Base-by-base conservation (phyloP, 805 yeast genomes). In the Dipodascus albidus region DNA sequence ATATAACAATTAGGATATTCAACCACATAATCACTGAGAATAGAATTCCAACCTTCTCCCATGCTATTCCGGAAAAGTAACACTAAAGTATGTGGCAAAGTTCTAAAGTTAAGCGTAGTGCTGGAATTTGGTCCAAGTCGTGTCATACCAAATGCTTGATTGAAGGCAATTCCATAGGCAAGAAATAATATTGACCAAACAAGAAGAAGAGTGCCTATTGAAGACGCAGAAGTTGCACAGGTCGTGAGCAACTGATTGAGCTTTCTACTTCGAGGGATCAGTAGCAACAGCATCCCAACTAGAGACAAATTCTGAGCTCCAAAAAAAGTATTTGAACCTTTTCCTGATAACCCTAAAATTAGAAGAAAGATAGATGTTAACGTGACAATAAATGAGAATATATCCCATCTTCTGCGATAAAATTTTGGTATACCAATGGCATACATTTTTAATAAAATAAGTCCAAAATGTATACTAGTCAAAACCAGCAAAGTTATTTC, bases 21-120 rank as follows among this genome's bases (percentile, higher is more conserved):
- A 2, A 90, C 65, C 0, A 82, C 74, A 62, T 79, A 83, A 66
- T 91, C 98, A 47, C 74, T 74, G 93, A 93, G 83, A 33, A 87
- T 77, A 61, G 85, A 80, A 64, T 91, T 91, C 99, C 99, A 91
- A 1, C 95, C 96, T 69, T 91, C 98, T 3, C 96, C 99, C 67
- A 90, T 88, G 70, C 95, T 85, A 73, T 83, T 80, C 56, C 88
- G 77, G 70, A 91, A 91, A 19, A 91, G 69, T 48, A 90, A 65
- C 50, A 91, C 77, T 62, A 91, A 66, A 0, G 96, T 77, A 60
- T 87, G 89, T 0, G 95, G 86, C 1, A 91, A 89, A 0, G 96
- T 85, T 55, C 99, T 72, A 58, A 88, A 76, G 61, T 93, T 93
- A 48, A 83, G 64, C 61, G 83, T 83, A n/a, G 77, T 81, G 0